Evolutionary conservation across 164 flowering plant species (phyloP).

Genomic region (Tetrastigma voinierianum): DNA sequence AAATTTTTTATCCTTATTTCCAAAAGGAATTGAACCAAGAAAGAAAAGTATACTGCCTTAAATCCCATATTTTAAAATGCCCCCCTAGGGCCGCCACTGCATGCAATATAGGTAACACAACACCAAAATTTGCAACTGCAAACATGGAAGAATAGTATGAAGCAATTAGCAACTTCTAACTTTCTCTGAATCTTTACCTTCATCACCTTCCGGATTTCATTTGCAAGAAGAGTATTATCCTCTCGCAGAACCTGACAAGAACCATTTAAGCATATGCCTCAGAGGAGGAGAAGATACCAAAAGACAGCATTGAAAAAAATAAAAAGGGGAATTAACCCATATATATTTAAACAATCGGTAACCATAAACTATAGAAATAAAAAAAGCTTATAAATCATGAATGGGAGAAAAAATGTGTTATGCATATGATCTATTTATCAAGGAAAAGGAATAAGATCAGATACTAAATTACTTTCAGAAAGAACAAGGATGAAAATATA

Average conservation of each 20-base stretch:
- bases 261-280: constrained; percentile 3
- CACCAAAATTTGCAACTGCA: not conserved
- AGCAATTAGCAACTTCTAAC: not conserved
- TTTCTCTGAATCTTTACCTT: constrained; percentile 56
- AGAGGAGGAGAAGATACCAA: too few species aligned
- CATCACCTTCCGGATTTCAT: constrained; percentile 97
- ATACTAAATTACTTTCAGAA: not conserved
- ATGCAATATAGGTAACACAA: not conserved
- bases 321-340: too few species aligned
- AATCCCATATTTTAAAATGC: too few species aligned
- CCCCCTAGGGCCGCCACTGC: too few species aligned
- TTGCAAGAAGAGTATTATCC: constrained; percentile 91
- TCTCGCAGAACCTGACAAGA: constrained; percentile 75
- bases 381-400: too few species aligned
- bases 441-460: not conserved
- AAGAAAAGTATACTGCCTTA: too few species aligned
- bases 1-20: too few species aligned
- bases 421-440: not conserved
- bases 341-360: too few species aligned
- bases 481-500: not conserved
- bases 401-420: too few species aligned
- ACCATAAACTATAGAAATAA: too few species aligned
- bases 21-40: too few species aligned
- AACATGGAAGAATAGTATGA: not conserved
- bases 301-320: too few species aligned